Evolutionary conservation across 306 rosid species (phyloP).

Genomic region (Quillaja saponaria): DNA sequence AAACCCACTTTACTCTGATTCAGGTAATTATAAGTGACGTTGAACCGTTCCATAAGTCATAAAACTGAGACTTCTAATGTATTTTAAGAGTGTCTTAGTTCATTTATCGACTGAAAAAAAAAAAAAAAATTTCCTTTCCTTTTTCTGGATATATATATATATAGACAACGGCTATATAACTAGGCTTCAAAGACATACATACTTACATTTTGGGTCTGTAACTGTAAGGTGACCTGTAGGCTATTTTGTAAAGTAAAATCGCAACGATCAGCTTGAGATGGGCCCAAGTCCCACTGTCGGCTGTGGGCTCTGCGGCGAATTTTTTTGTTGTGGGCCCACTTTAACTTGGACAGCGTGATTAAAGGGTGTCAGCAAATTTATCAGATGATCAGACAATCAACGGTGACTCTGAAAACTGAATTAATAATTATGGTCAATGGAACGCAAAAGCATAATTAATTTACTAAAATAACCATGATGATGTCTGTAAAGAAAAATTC

Average conservation of each 20-base stretch:
- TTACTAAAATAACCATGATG: not conserved
- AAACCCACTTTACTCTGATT: conserved; percentile 21
- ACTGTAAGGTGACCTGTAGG: conserved; percentile 28
- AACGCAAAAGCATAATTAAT: conserved; percentile 10
- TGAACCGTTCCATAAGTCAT: not conserved
- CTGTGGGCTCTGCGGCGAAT: not conserved
- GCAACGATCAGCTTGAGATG: conserved; percentile 7
- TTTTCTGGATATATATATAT: conserved; percentile 3
- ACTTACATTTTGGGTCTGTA: conserved; percentile 13
- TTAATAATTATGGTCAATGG: not conserved
- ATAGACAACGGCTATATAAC: conserved; percentile 38
- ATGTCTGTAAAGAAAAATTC: conserved; percentile 8
- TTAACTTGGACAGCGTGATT: not conserved
- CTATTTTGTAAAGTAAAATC: conserved; percentile 10
- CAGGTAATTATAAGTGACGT: not conserved
- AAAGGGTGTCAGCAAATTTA: not conserved
- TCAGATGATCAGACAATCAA: conserved; percentile 16
- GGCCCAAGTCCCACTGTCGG: not conserved
- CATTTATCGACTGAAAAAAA: conserved; percentile 14
- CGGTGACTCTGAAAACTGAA: conserved; percentile 16
- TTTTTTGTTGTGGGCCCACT: conserved; percentile 19
- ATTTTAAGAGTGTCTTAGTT: conserved; percentile 6
- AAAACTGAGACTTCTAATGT: not conserved
- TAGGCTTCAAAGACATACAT: conserved; percentile 56
- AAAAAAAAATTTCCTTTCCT: conserved; percentile 1